Percentiles rank a stretch among this genome's conserved stretches.
Conservation (phyloP, 148 eudicot genomes). For the Agrostemma githago region DNA sequence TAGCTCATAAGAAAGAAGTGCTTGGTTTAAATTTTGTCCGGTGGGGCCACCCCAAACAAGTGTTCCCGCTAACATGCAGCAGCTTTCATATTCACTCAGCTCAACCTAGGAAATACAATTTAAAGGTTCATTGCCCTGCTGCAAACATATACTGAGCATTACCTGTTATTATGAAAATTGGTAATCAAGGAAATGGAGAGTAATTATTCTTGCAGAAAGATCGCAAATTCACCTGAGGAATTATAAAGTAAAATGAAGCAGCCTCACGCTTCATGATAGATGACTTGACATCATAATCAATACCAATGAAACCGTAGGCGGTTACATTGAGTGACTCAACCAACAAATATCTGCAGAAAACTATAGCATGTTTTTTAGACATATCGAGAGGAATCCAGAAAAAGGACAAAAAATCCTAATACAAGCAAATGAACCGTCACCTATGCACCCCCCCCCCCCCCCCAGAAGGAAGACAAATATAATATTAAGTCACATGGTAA, state of each 20-base stretch:
- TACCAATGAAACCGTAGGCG: conserved; percentile 75
- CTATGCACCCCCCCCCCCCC: too few species aligned
- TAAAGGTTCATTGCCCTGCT: conserved; percentile 1
- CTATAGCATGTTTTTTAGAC: conserved; percentile 21
- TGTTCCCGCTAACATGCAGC: conserved; percentile 58
- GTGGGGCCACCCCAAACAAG: conserved; percentile 70
- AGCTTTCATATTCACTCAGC: conserved; percentile 66
- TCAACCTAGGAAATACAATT: conserved; percentile 61
- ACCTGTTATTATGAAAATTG: not conserved
- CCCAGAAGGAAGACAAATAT: not conserved
- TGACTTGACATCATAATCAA: conserved; percentile 39
- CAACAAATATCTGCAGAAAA: conserved; percentile 61
- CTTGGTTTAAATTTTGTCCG: conserved; percentile 48
- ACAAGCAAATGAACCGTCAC: conserved; percentile 6
- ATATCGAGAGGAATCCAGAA: conserved; percentile 12
- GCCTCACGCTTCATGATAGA: conserved; percentile 43
- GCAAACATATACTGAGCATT: conserved; percentile 11
- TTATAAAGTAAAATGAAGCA: conserved; percentile 61
- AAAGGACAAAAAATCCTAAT: not conserved
- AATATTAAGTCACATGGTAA: not conserved
- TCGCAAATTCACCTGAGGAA: conserved; percentile 72
- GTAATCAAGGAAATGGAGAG: conserved; percentile 8
- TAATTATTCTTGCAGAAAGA: conserved; percentile 24
- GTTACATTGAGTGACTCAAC: conserved; percentile 48
- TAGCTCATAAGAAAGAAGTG: conserved; percentile 48